Evolutionary conservation across 164 flowering plant genomes (phyloP), one percentile per base, ranked within the genome.

Genomic region (Chimonanthus salicifolius): DNA sequence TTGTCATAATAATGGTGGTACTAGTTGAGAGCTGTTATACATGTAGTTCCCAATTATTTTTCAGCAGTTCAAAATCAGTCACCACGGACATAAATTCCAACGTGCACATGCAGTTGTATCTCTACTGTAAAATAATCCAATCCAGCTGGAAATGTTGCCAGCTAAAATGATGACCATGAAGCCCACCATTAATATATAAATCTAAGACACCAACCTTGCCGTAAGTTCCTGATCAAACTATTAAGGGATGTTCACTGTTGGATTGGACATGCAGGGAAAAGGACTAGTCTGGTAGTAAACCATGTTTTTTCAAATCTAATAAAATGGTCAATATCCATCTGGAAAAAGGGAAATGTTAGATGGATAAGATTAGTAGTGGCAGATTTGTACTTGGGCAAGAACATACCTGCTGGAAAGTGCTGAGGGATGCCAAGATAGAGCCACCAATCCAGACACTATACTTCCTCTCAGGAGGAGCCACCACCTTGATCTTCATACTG

Each of bases 361-460:
- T 0, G 60, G 4, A 10, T 54, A 11, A 54, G 11, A 3, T 54
- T 54, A 54, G 16, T 13, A 13, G 16, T 54, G 60, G 16, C 16
- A 54, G 8, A 7, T 11, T 54, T 9, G 16, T 54, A 11, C 60
- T 10, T 54, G 60, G 16, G 16, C 16, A 13, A 54, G 60, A 54
- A 65, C 48, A 21, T n/a, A 88, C 90, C 90, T 88, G 92, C 79
- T 88, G 92, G 86, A 87, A 90, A 21, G 91, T 89, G 84, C 94
- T 89, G 44, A 89, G 85, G 58, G 94, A 89, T 45, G 94, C 94
- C 84, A 89, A 79, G 74, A 89, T 89, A 15, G 94, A 90, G 9
- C 95, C 95, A 75, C 92, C 92, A 74, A 88, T 89, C 96, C 96
- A 91, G 80, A 91, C 96, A 86, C 93, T 89, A 83, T 91, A 91